These are phyloP conservation scores for Elongisporangium anandrum DNA, from an alignment of 352 stramenopile species.

Conservation along the genomic window DNA sequence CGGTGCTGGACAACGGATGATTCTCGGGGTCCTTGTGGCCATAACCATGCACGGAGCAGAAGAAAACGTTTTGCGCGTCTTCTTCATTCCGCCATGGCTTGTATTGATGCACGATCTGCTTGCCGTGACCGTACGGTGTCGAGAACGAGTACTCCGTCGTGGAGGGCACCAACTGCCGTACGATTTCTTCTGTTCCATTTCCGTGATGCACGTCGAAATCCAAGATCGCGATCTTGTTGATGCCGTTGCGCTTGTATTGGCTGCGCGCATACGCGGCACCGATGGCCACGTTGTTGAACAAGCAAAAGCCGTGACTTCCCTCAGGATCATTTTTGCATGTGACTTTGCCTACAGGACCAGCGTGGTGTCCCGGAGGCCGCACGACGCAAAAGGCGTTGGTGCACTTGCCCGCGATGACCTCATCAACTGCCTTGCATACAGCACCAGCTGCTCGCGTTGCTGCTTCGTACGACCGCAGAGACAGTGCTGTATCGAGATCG, in stretches of 20 bases:
- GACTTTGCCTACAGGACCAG: conserved; percentile 92
- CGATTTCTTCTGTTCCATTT: conserved; percentile 97
- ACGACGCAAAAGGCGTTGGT: conserved; percentile 97
- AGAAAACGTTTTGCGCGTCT: conserved; percentile 95
- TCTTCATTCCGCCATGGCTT: conserved; percentile 95
- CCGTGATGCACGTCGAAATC: conserved; percentile 99
- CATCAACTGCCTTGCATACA: conserved; percentile 82
- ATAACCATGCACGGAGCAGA: conserved; percentile 89
- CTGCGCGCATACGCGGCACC: conserved; percentile 93
- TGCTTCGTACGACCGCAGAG: conserved; percentile 67
- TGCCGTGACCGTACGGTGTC: conserved; percentile 89
- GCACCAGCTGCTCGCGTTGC: conserved; percentile 75
- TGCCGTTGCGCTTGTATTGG: conserved; percentile 89
- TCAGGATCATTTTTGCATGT: conserved; percentile 90
- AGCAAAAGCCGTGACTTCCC: conserved; percentile 92
- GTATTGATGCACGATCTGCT: conserved; percentile 85
- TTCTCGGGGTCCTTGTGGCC: conserved; percentile 65
- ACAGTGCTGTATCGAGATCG: conserved; percentile 82
- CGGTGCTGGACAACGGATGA: conserved; percentile 16
- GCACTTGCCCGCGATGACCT: conserved; percentile 82
- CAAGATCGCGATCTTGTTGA: conserved; percentile 94
- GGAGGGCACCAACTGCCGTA: conserved; percentile 90
- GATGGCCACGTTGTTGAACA: conserved; percentile 98
- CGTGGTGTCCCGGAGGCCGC: conserved; percentile 96
- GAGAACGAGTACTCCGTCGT: conserved; percentile 76